Evolutionary conservation across 164 flowering plant genomes (phyloP).

Genomic region (Sextonia rubra): DNA sequence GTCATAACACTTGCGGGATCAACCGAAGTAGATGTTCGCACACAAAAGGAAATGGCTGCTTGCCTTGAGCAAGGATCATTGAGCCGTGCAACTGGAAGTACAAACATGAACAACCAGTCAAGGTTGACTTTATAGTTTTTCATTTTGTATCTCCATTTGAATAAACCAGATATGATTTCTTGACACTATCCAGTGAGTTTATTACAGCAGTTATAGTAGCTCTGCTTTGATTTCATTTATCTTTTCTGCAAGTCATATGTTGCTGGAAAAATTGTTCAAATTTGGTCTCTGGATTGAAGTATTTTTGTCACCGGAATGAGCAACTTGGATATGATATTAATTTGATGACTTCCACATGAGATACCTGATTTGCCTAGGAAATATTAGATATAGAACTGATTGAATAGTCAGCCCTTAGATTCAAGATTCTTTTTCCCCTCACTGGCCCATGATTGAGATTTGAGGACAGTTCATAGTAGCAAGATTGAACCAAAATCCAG

Average conservation of each 20-base stretch:
- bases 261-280: neutral
- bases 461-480: too few species aligned
- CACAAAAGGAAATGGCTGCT: conserved; percentile 91
- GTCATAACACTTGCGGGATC: conserved; percentile 96
- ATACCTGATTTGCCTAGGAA: too few species aligned
- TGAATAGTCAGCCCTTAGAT: too few species aligned
- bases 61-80: conserved; percentile 94
- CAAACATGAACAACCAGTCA: conserved; percentile 98
- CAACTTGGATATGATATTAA: too few species aligned
- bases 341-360: too few species aligned
- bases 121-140: conserved; percentile 39
- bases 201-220: neutral
- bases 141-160: neutral
- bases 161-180: neutral
- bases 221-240: neutral
- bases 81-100: conserved; percentile 96
- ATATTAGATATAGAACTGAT: too few species aligned
- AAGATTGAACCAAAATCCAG: too few species aligned
- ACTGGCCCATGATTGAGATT: too few species aligned
- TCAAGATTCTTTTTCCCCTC: too few species aligned
- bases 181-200: neutral
- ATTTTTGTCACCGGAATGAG: neutral
- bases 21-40: conserved; percentile 73
- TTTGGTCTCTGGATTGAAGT: neutral
- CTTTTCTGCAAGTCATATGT: neutral